Conservation (phyloP, 352 stramenopile species). For the Phytophthora ohioensis region DNA sequence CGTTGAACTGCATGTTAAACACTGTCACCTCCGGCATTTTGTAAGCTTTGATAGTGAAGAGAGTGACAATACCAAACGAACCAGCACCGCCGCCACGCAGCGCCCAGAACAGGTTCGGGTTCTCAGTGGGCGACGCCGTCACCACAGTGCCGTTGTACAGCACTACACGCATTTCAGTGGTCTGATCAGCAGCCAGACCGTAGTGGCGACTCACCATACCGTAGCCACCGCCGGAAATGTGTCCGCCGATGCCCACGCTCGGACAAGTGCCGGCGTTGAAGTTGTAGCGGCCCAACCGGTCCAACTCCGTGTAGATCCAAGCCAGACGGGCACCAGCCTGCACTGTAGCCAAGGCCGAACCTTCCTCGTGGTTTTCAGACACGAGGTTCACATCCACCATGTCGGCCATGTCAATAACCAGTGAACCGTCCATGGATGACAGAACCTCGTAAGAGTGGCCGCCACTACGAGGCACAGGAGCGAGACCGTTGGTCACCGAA, state of each 20-base stretch:
- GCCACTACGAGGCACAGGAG: conserved; percentile 53
- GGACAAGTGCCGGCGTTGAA: conserved; percentile 67
- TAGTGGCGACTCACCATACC: conserved; percentile 59
- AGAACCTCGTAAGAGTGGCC: conserved; percentile 69
- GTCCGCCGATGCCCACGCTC: conserved; percentile 58
- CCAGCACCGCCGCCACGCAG: conserved; percentile 57
- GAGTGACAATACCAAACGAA: conserved; percentile 64
- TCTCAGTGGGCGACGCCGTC: conserved; percentile 45
- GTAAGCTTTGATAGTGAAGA: conserved; percentile 61
- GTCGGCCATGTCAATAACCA: conserved; percentile 68
- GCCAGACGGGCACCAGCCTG: conserved; percentile 53
- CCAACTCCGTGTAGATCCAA: conserved; percentile 58
- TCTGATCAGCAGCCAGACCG: conserved; percentile 57
- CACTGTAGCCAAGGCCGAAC: conserved; percentile 46
- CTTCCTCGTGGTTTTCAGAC: conserved; percentile 41
- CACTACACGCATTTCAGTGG: conserved; percentile 55
- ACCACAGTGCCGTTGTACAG: conserved; percentile 54
- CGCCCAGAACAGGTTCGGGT: conserved; percentile 61
- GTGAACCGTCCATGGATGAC: conserved; percentile 61
- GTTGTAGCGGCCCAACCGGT: conserved; percentile 55
- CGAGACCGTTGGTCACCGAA: conserved; percentile 44
- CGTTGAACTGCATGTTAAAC: conserved; percentile 56
- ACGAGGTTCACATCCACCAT: conserved; percentile 55
- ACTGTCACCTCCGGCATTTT: conserved; percentile 50
- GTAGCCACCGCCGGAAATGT: conserved; percentile 66